A percentile compares a stretch with the other conserved stretches of the same genome.
These are phyloP conservation scores for Zasmidium angulare DNA, from an alignment of 2,329 filamentous ascomycete species.

Conservation along the genomic window DNA sequence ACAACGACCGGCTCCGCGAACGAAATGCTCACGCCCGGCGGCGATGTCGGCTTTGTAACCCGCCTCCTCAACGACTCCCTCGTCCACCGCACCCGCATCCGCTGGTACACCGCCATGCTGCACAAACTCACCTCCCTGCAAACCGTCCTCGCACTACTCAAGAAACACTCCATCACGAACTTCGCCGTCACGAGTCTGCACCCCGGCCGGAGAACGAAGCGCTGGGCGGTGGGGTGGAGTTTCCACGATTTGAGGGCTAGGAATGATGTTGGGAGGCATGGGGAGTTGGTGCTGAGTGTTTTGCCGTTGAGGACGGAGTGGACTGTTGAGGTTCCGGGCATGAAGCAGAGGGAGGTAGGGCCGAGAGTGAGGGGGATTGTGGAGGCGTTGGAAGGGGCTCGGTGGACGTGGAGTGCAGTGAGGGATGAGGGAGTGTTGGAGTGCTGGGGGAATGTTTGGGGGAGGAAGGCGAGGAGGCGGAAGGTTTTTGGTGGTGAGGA, in stretches of 20 bases:
- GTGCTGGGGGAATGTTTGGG: conserved; percentile 74
- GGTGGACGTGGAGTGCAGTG: conserved; percentile 63
- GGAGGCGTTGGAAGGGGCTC: conserved; percentile 54
- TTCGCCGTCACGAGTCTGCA: conserved; percentile 80
- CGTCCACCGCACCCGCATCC: conserved; percentile 58
- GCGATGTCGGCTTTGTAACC: conserved; percentile 72
- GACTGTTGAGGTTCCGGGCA: conserved; percentile 40
- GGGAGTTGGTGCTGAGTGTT: conserved; percentile 29
- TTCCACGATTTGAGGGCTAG: conserved; percentile 67
- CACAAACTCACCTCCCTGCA: conserved; percentile 72
- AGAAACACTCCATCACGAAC: conserved; percentile 63
- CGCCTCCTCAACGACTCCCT: conserved; percentile 71
- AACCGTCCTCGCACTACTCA: conserved; percentile 60
- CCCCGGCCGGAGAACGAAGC: conserved; percentile 72
- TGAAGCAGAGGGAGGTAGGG: conserved; percentile 33
- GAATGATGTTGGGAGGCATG: conserved; percentile 38
- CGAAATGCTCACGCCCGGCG: conserved; percentile 79
- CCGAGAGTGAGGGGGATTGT: conserved; percentile 51
- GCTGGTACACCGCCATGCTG: conserved; percentile 91
- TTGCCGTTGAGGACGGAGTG: conserved; percentile 50
- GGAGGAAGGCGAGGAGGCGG: conserved; percentile 66
- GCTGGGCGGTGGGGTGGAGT: conserved; percentile 91
- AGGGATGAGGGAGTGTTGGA: conserved; percentile 60
- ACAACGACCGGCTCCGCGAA: conserved; percentile 73
- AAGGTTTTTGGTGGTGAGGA: conserved; percentile 34